Base-by-base conservation (phyloP, 2,329 filamentous ascomycete species). In the Talaromyces sp. region DNA sequence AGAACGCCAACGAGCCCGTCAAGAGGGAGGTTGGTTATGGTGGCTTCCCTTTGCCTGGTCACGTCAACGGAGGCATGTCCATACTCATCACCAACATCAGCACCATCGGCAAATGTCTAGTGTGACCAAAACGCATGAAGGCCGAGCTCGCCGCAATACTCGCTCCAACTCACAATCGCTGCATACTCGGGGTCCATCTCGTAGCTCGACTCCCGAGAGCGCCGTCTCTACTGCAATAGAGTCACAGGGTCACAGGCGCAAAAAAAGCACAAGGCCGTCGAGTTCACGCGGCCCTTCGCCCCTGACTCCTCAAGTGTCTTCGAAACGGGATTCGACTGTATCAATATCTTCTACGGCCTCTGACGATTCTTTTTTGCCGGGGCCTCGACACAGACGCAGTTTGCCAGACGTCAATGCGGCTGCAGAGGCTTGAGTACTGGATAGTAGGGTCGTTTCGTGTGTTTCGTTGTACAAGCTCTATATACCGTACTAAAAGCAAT, bases 1-100 rank as follows among this genome's bases (percentile, higher is more conserved):
- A 37, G 89, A 93, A 70, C 84, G 85, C 19, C 87, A 89, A 33
- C 79, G 91, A 45, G 88, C 89, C 13, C 87, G 86, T 72, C 82
- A 88, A 71, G 83, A 89, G 67, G 87, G 89, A 61, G 86, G 89
- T 25, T 91, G 89, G 88, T 81, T 96, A 41, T 96, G 92, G 92
- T 96, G 93, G 90, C 86, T 92, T 1, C 90, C 91, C 41, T 76
- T 77, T 72, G 74, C 72, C 66, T 70, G 72, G 60, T 74, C 76
- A 7, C 70, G 72, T 59, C 73, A 72, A 45, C 74, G 74, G 50
- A 70, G 72, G 45, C 65, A 76, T 33, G 31, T 45, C 27, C 63
- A 65, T 37, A 35, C 43, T 17, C 75, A 72, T 50, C 69, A 69
- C 57, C 73, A 71, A 47, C 71, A 71, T 68, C 72, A 73, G 41